These are phyloP conservation scores for Rhizophagus clarus DNA, from an alignment of 192 early-diverging fungal genomes.

Conservation along the genomic window DNA sequence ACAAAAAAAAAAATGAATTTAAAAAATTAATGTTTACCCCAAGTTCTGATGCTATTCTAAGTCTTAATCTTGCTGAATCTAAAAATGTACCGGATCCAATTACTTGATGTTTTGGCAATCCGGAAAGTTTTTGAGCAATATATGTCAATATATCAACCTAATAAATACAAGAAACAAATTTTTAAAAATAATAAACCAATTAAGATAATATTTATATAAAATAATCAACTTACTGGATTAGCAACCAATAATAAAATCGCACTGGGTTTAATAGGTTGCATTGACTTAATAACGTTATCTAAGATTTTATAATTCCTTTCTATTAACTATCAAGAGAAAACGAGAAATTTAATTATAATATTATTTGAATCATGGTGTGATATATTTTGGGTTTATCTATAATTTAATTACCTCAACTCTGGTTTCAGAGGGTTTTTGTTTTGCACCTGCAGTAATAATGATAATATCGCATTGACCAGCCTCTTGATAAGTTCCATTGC, in stretches of 20 bases:
- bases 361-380: no score
- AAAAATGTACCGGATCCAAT: constrained; percentile 87
- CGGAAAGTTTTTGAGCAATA: constrained; percentile 83
- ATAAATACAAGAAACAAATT: neutral
- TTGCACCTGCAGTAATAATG: constrained; percentile 83
- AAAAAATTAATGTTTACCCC: constrained; percentile 24
- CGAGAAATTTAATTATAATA: neutral
- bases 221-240: constrained; percentile 66
- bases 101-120: constrained; percentile 75
- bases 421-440: constrained; percentile 76
- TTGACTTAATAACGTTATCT: constrained; percentile 64
- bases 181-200: neutral
- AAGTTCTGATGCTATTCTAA: constrained; percentile 52
- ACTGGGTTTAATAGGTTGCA: constrained; percentile 74
- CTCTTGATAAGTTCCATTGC: constrained; percentile 62
- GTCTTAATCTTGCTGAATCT: constrained; percentile 73
- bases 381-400: neutral
- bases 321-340: constrained; percentile 53
- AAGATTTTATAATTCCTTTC: constrained; percentile 82
- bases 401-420: constrained; percentile 52
- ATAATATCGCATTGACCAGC: constrained; percentile 84
- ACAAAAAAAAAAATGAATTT: neutral
- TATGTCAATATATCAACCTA: constrained; percentile 71
- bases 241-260: constrained; percentile 79
- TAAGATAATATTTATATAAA: neutral